A percentile compares a stretch with the other conserved stretches of the same genome.
These are phyloP conservation scores for Lachancea thermotolerans DNA, from an alignment of 805 yeast species.

Conservation along the genomic window DNA sequence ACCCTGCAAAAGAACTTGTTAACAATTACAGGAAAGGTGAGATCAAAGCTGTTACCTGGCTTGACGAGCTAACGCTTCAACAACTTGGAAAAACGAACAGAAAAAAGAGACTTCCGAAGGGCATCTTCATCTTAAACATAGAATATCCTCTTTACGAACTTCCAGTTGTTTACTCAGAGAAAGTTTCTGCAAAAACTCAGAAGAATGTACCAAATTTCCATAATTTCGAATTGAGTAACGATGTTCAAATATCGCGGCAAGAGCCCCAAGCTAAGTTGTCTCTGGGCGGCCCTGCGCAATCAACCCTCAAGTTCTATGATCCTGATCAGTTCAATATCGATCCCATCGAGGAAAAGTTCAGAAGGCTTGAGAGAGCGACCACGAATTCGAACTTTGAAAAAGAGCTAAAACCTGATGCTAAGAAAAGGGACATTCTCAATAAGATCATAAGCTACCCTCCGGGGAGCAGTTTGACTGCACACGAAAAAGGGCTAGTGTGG, in stretches of 20 bases:
- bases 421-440: constrained; percentile 64
- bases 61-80: constrained; percentile 59
- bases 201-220: constrained; percentile 34
- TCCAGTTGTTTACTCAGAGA: constrained; percentile 65
- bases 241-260: constrained; percentile 22
- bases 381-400: constrained; percentile 70
- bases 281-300: constrained; percentile 22
- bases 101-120: constrained; percentile 17
- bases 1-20: constrained; percentile 42
- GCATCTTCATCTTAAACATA: constrained; percentile 37
- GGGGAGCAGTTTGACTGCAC: constrained; percentile 69
- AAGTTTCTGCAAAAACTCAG: constrained; percentile 33
- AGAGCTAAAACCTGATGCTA: constrained; percentile 84
- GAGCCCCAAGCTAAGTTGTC: constrained; percentile 28
- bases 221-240: constrained; percentile 39
- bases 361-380: constrained; percentile 77
- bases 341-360: constrained; percentile 83
- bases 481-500: constrained; percentile 86
- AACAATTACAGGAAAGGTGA: constrained; percentile 67
- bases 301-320: constrained; percentile 46
- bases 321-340: constrained; percentile 65
- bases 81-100: constrained; percentile 33
- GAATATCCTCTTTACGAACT: constrained; percentile 62
- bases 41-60: constrained; percentile 56
- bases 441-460: constrained; percentile 72